Conservation (phyloP, 768 basidiomycete genomes). For the Boletus sensibilis region DNA sequence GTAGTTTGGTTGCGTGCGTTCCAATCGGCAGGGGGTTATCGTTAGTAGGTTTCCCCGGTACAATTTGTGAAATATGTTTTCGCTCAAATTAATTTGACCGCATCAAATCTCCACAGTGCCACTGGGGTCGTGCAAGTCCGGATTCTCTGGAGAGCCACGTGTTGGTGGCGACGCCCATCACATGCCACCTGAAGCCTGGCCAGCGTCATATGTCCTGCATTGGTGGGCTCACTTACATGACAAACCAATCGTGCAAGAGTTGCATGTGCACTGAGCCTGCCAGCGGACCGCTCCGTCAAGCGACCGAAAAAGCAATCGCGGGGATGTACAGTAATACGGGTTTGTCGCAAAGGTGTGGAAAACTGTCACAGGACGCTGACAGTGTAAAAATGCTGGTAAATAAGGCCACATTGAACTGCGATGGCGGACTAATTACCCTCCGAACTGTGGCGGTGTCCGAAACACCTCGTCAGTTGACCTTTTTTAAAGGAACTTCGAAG, state of each 20-base stretch:
- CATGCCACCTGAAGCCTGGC: not conserved
- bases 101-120: not conserved
- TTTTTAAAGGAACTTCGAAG: constrained; percentile 1
- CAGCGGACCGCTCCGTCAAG: not conserved
- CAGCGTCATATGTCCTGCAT: constrained; percentile 2
- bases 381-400: constrained; percentile 6
- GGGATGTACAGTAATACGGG: not conserved
- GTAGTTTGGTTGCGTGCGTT: not conserved
- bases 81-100: not conserved
- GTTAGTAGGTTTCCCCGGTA: not conserved
- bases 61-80: not conserved
- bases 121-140: not conserved
- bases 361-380: constrained; percentile 2
- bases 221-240: constrained; percentile 1
- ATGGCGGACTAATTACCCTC: not conserved
- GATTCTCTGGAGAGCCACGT: not conserved
- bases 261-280: not conserved
- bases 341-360: not conserved
- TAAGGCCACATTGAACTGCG: not conserved
- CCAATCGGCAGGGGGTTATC: not conserved
- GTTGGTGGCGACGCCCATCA: not conserved
- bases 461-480: not conserved
- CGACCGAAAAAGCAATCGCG: not conserved
- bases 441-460: constrained; percentile 1
- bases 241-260: not conserved